Base-by-base conservation (phyloP, 139 green algal genomes). In the Asterochloris sp. region DNA sequence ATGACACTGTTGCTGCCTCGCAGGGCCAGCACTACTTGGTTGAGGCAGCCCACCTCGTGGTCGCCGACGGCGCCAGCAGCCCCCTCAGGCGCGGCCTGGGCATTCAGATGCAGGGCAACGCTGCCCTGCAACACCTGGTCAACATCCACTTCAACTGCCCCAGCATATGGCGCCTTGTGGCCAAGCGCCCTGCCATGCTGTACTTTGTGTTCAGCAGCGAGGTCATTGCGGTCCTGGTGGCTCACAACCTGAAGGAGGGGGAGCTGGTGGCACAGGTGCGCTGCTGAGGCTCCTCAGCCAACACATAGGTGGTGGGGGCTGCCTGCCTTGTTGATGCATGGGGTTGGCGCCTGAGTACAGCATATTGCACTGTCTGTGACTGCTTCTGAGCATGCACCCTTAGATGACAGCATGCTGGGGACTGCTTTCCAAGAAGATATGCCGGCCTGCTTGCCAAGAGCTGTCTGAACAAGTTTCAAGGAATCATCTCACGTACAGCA, bases 261-360 rank as follows among this genome's bases (percentile, higher is more conserved):
- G 96, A 99, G 84, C 98, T 99, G 89, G 96, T 99, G 74, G 94
- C 91, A 10, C 96, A 98, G 91, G 90, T 95, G 66, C 0, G 12
- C 13, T 21, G 17, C 38, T 6, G 6, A 54, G 38, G 6, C 38
- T 54, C 8, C 21, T 71, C 6, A 13, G 19, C 66, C 21, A 2
- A 71, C 66, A 26, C 1, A 6, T 54, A 2, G 6, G 4, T 54
- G 38, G 38, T 54, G 6, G 38, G 38, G 38, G 38, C 38, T 54
- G 38, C 38, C 38, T 54, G 38, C 38, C 38, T 54, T 54, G 38
- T 54, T 54, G 38, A 10, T 54, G 38, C 38, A 54, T 54, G 38
- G 38, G 38, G 38, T 54, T 54, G 38, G 6, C 38, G 2, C 4
- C 38, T 10, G 6, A 69, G 78, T 62, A 64, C 13, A 63, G 74